Conservation (phyloP, 2,329 filamentous ascomycete species). For the Pseudogymnoascus sp. region DNA sequence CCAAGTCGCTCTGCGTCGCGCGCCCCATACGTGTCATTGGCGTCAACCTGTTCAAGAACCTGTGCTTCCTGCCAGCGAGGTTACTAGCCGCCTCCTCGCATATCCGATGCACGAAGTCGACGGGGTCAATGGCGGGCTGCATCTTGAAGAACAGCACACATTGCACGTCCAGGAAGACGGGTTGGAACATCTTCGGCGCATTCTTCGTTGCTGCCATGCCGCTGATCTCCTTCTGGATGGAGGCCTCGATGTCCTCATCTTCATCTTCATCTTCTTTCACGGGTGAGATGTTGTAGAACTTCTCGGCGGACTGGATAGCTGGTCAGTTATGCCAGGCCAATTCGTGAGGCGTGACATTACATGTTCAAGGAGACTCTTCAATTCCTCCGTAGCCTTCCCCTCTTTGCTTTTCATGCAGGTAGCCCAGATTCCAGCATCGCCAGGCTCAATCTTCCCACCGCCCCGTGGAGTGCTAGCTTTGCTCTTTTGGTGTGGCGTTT, state of each 20-base stretch:
- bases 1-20: slow-evolving; percentile 60
- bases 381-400: slow-evolving; percentile 58
- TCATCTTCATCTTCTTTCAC: slow-evolving; percentile 31
- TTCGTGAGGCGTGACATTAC: slow-evolving; percentile 33
- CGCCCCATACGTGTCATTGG: slow-evolving; percentile 48
- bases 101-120: slow-evolving; percentile 44
- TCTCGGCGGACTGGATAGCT: slow-evolving; percentile 51
- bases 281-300: slow-evolving; percentile 41
- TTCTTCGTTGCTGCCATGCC: slow-evolving; percentile 42
- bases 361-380: slow-evolving; percentile 57
- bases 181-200: slow-evolving; percentile 39
- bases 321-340: slow-evolving; percentile 11
- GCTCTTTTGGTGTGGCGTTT: slow-evolving; percentile 48
- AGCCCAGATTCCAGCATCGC: slow-evolving; percentile 68
- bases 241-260: slow-evolving; percentile 59
- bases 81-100: slow-evolving; percentile 43
- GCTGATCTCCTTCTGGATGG: slow-evolving; percentile 64
- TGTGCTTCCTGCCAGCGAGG: slow-evolving; percentile 37
- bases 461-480: slow-evolving; percentile 37
- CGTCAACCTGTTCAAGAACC: slow-evolving; percentile 53
- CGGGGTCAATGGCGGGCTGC: slow-evolving; percentile 45
- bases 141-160: slow-evolving; percentile 57
- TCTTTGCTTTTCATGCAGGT: slow-evolving; percentile 68
- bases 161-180: slow-evolving; percentile 48
- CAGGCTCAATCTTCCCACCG: slow-evolving; percentile 48